A percentile compares a stretch with the other conserved stretches of the same genome.
phyloP scores from a whole-genome alignment of 2,329 filamentous ascomycete species.

The Cladosporium sp. region DNA sequence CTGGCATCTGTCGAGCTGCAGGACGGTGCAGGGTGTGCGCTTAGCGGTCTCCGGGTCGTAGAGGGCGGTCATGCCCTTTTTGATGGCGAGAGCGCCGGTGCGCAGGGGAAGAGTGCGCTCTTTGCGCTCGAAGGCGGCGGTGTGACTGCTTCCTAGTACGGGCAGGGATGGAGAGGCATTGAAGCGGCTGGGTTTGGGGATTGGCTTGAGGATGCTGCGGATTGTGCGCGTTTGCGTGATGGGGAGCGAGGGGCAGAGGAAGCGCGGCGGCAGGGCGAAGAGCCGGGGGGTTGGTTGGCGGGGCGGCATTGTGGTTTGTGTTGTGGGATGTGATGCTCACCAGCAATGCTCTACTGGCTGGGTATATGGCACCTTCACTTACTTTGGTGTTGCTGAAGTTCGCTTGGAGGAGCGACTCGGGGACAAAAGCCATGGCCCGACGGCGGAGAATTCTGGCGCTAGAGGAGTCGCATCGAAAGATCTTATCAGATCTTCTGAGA shows the following conservation, averaged over 20 bases:
- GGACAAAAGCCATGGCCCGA: not conserved
- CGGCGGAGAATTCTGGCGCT: not conserved
- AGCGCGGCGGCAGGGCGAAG: constrained; percentile 27
- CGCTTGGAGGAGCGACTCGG: not conserved
- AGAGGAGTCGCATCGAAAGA: no score
- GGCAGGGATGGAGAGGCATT: constrained; percentile 48
- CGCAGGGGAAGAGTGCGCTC: constrained; percentile 59
- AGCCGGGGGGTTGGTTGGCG: constrained; percentile 19
- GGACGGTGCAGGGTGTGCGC: constrained; percentile 80
- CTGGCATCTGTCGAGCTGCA: constrained; percentile 90
- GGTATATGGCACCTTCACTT: not conserved
- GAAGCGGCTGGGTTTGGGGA: constrained; percentile 46
- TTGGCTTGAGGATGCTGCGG: constrained; percentile 50
- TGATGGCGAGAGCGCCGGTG: constrained; percentile 77
- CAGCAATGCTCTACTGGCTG: not conserved
- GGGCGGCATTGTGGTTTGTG: constrained; percentile 24
- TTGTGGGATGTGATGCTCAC: not conserved
- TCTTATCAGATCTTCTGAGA: constrained; percentile 2
- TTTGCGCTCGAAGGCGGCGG: constrained; percentile 58
- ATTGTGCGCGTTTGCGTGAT: constrained; percentile 42
- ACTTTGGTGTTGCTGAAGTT: not conserved
- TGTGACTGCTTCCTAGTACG: constrained; percentile 52
- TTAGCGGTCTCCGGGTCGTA: constrained; percentile 72
- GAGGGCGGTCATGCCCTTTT: constrained; percentile 93
- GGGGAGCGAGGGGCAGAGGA: constrained; percentile 30